Conservation (phyloP, 768 basidiomycete genomes). For the Kwoniella sp. region DNA sequence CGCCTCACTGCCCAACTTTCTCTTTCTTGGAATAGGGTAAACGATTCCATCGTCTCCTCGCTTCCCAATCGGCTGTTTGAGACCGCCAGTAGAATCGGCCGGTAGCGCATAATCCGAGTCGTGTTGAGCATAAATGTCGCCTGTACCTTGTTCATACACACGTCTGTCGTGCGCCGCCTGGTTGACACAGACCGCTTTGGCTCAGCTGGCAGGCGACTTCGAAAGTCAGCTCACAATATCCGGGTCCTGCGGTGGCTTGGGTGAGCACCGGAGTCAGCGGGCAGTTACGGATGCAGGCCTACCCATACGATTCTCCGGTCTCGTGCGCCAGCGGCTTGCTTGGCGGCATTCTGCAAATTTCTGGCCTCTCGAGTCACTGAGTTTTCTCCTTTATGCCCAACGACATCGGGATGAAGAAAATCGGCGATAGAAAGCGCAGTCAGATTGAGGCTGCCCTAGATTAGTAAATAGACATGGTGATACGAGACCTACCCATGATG, state of each 20-base stretch:
- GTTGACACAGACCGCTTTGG: too few relatives aligned
- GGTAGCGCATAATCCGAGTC: background rate
- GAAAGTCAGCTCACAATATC: background rate
- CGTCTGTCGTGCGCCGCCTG: constrained; percentile 5
- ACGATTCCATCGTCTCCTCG: background rate
- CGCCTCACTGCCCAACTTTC: background rate
- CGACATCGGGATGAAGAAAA: background rate
- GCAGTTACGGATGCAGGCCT: too few relatives aligned
- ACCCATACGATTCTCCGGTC: constrained; percentile 11
- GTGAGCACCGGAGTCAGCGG: too few relatives aligned
- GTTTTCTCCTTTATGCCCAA: too few relatives aligned
- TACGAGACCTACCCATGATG: constrained; percentile 17
- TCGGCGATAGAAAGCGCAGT: background rate
- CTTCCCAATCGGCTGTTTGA: constrained; percentile 5
- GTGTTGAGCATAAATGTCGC: background rate
- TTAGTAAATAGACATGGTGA: too few relatives aligned
- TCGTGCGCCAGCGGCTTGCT: background rate
- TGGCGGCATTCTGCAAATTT: too few relatives aligned
- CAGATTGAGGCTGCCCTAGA: constrained; percentile 4
- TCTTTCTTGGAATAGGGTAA: background rate
- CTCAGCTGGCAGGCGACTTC: background rate
- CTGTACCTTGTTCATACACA: background rate
- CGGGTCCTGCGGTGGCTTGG: too few relatives aligned
- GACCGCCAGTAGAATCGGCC: background rate
- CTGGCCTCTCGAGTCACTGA: too few relatives aligned